Conservation (phyloP, 139 green algal species). For the Tetraselmis striata region DNA sequence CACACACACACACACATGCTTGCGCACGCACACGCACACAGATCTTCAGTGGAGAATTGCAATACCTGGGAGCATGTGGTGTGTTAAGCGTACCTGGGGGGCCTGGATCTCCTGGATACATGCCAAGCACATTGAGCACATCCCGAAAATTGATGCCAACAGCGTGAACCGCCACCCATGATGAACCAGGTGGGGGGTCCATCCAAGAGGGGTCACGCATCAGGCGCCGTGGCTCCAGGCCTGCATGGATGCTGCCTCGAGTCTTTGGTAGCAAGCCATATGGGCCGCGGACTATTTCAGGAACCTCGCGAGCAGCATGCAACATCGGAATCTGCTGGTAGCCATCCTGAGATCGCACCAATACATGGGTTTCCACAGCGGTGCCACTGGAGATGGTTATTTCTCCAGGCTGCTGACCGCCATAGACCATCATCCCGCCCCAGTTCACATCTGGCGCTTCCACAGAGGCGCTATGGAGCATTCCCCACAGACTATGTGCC, state of each 20-base stretch:
- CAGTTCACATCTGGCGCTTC: not conserved
- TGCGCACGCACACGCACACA: too few relatives aligned
- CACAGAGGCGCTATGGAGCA: not conserved
- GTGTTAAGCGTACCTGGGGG: not conserved
- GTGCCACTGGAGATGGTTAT: too few relatives aligned
- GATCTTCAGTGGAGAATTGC: too few relatives aligned
- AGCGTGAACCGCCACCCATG: constrained; percentile 1
- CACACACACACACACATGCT: too few relatives aligned
- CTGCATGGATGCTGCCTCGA: not conserved
- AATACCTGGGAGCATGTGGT: too few relatives aligned
- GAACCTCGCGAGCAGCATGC: not conserved
- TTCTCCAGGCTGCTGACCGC: too few relatives aligned
- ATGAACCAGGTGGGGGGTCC: not conserved
- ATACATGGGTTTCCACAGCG: too few relatives aligned
- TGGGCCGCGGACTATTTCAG: not conserved
- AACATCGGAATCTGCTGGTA: not conserved
- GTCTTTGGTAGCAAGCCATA: not conserved
- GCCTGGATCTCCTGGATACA: constrained; percentile 15
- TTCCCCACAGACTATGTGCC: not conserved
- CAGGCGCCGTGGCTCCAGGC: not conserved
- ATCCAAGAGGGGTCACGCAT: not conserved
- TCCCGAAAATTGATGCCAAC: constrained; percentile 18
- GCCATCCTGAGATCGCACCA: not conserved
- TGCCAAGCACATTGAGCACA: constrained; percentile 13
- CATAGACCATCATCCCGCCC: too few relatives aligned